phyloP scores from a whole-genome alignment of 495 filamentous ascomycete species.

The Hypoxylon intermedium region DNA sequence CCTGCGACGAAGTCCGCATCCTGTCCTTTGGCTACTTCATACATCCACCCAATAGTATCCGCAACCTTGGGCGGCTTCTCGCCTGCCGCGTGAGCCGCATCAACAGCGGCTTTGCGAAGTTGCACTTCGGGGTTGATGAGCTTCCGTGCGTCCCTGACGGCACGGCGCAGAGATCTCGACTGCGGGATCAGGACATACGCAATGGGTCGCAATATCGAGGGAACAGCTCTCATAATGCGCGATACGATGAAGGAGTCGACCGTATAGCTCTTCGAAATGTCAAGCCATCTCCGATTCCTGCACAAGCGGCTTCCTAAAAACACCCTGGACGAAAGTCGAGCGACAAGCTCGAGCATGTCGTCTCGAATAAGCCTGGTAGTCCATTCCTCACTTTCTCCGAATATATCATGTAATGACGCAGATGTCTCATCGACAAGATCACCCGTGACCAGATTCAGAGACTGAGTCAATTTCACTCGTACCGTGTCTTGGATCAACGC shows the following conservation, averaged over 20 bases:
- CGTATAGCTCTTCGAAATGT: slow-evolving; percentile 52
- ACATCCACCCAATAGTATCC: slow-evolving; percentile 49
- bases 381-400: slow-evolving; percentile 39
- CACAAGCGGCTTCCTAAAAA: slow-evolving; percentile 55
- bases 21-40: slow-evolving; percentile 37
- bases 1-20: slow-evolving; percentile 40
- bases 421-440: slow-evolving; percentile 56
- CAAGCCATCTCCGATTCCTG: slow-evolving; percentile 55
- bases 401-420: slow-evolving; percentile 47
- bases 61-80: slow-evolving; percentile 42
- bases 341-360: slow-evolving; percentile 50
- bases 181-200: slow-evolving; percentile 45
- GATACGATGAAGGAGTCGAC: slow-evolving; percentile 44
- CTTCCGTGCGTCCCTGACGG: slow-evolving; percentile 41
- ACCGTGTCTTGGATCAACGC: slow-evolving; percentile 49
- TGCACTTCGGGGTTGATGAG: slow-evolving; percentile 47
- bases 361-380: slow-evolving; percentile 29
- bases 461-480: slow-evolving; percentile 56
- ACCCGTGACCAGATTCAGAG: slow-evolving; percentile 49
- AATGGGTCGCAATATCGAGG: slow-evolving; percentile 46
- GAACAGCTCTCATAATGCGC: slow-evolving; percentile 44
- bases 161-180: slow-evolving; percentile 31
- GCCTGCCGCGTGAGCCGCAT: slow-evolving; percentile 36
- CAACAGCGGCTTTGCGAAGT: slow-evolving; percentile 37
- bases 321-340: slow-evolving; percentile 54